Evolutionary conservation across 441 rosid species (phyloP).

Genomic region (Eugenia klotzschiana): DNA sequence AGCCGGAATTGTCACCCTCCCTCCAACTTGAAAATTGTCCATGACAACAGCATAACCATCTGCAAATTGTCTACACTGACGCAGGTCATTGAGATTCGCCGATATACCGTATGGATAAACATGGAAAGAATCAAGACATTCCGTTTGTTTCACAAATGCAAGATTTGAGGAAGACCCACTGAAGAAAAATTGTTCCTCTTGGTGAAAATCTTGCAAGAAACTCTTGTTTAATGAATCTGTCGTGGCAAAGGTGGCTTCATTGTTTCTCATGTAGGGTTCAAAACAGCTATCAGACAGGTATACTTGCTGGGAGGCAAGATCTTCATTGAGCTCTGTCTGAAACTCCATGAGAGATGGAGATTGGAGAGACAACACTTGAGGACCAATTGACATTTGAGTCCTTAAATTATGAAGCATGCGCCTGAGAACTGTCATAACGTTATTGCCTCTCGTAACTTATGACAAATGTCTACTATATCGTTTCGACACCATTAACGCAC

Average conservation of each 20-base stretch:
- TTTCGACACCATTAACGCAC: not conserved
- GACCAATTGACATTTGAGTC: not conserved
- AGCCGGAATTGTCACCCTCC: not conserved
- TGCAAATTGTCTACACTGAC: not conserved
- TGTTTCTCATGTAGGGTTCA: not conserved
- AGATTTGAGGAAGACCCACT: not conserved
- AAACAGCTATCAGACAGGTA: not conserved
- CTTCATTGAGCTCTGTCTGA: not conserved
- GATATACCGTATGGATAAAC: not conserved
- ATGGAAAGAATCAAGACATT: not conserved
- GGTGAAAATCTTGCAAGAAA: not conserved
- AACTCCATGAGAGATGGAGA: not conserved
- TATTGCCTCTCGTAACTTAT: not conserved
- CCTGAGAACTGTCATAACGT: not conserved
- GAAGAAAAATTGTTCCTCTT: not conserved
- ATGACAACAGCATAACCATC: not conserved
- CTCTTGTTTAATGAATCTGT: not conserved
- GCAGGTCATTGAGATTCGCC: not conserved
- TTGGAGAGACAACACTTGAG: not conserved
- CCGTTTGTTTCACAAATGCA: not conserved
- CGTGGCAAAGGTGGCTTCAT: not conserved
- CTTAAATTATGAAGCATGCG: not conserved
- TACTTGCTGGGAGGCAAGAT: not conserved
- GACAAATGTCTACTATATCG: not conserved
- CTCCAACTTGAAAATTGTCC: conserved; percentile 1